phyloP scores from a whole-genome alignment of 2,329 filamentous ascomycete genomes.

The Colletotrichum gigasporum region DNA sequence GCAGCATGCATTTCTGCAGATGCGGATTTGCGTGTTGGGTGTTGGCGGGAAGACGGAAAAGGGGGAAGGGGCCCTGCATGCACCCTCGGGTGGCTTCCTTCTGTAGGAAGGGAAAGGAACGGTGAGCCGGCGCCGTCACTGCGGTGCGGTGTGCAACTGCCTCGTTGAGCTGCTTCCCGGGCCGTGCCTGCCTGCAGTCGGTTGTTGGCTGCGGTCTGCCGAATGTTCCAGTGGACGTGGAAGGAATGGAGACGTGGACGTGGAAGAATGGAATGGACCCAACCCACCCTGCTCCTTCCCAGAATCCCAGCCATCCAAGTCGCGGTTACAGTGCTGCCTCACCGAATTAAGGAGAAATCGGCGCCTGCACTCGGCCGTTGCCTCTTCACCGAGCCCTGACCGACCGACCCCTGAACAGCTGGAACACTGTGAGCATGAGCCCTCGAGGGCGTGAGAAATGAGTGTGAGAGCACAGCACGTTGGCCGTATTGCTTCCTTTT shows the following conservation, averaged over 20 bases:
- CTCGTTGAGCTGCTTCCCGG: background rate
- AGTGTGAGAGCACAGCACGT: too few species aligned
- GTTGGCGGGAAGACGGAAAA: background rate
- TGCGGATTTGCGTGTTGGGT: background rate
- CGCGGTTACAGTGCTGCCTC: conserved; percentile 11
- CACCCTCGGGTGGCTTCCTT: too few species aligned
- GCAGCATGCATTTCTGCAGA: background rate
- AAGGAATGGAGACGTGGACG: too few species aligned
- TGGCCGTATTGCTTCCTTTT: background rate
- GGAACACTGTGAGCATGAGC: background rate
- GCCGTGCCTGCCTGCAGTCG: conserved; percentile 20
- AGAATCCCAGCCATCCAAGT: background rate
- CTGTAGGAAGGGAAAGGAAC: background rate
- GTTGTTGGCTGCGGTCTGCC: background rate
- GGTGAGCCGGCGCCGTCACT: background rate
- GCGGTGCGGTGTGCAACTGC: background rate
- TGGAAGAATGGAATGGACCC: background rate
- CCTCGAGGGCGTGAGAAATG: too few species aligned
- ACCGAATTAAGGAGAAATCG: conserved; percentile 17
- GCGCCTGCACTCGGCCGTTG: background rate
- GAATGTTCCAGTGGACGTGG: too few species aligned
- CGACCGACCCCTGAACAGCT: background rate
- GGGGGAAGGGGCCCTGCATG: background rate
- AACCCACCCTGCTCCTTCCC: background rate
- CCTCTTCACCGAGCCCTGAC: conserved; percentile 20